These are phyloP conservation scores for Lodderomyces margitis DNA, from an alignment of 1,139 yeast genomes.

Conservation along the genomic window DNA sequence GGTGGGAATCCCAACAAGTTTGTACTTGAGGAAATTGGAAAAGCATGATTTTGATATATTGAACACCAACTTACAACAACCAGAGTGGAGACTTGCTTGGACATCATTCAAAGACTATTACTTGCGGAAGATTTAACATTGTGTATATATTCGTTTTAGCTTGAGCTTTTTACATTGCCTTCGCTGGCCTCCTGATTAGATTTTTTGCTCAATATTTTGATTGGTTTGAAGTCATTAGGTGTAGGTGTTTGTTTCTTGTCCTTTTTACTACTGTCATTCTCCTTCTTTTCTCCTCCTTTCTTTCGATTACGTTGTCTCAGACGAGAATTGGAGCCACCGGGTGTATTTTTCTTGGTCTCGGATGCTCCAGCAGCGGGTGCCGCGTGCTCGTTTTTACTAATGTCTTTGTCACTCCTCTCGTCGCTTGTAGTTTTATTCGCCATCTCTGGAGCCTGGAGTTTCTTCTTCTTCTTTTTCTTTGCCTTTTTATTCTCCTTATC, in stretches of 20 bases:
- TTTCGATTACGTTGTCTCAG: background rate
- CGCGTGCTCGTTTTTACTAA: background rate
- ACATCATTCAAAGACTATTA: conserved; percentile 56
- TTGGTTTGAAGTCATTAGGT: background rate
- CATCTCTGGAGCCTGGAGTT: background rate
- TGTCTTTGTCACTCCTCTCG: background rate
- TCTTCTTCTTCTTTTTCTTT: background rate
- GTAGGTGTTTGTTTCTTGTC: background rate
- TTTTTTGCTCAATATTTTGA: background rate
- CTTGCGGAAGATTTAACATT: background rate
- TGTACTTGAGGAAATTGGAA: conserved; percentile 62
- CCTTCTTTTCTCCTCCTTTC: background rate
- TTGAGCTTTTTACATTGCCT: background rate
- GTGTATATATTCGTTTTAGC: background rate
- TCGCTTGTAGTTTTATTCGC: background rate
- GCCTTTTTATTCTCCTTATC: background rate
- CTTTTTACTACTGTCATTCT: background rate
- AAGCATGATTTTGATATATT: conserved; percentile 63
- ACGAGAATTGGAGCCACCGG: background rate
- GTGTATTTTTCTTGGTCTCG: background rate
- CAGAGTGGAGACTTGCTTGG: conserved; percentile 78
- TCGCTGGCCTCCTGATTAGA: background rate
- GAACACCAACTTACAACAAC: conserved; percentile 44
- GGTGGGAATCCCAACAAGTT: conserved; percentile 62
- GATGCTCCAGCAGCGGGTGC: background rate